Evolutionary conservation across 1,284 basidiomycete genomes (phyloP), one percentile per base, ranked within the genome.

Genomic region (Cutaneotrichosporon cavernicola): DNA sequence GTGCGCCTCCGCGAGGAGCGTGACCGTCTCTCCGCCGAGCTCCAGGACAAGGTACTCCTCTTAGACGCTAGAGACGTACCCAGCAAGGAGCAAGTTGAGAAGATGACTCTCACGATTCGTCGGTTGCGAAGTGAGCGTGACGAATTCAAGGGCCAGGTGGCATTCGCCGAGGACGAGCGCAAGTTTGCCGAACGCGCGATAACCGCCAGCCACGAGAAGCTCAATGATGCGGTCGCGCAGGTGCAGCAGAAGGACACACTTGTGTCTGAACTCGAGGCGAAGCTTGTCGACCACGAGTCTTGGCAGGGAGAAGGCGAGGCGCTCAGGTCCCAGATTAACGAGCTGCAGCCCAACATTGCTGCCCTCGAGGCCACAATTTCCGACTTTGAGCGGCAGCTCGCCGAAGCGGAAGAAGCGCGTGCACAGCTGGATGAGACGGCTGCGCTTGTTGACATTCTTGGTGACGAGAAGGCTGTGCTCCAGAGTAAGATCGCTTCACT

Each of bases 111-210:
- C 55, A 66, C 62, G 4, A 66, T 69, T 22, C 52, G 58, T 26
- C 65, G 68, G 2, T 56, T 69, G n/a, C 63, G 65, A 7, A 4
- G 18, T 7, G 63, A 69, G 22, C 65, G 68, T 18, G 63, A 69
- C 56, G 68, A 66, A 6, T 8, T 46, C 31, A 60, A 55, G 52
- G 58, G 61, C 4, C 58, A 64, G 34, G 52, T 69, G 16, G 13
- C 14, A 8, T 69, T 65, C 53, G 59, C 57, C 4, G 38, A 58
- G n/a, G 56, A 40, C 6, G 68, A 69, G 58, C 51, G 21, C 30
- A 31, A 31, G 6, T 68, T 65, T 46, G 47, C 59, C 22, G 53
- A 56, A 16, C 50, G 56, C 40, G 47, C 34, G 22, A 36, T 34
- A 0, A 60, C 30, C 6, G 47, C 34, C 2, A 49, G 34, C n/a